Base-by-base conservation (phyloP, 345 rosid species). In the Ceriops tagal region DNA sequence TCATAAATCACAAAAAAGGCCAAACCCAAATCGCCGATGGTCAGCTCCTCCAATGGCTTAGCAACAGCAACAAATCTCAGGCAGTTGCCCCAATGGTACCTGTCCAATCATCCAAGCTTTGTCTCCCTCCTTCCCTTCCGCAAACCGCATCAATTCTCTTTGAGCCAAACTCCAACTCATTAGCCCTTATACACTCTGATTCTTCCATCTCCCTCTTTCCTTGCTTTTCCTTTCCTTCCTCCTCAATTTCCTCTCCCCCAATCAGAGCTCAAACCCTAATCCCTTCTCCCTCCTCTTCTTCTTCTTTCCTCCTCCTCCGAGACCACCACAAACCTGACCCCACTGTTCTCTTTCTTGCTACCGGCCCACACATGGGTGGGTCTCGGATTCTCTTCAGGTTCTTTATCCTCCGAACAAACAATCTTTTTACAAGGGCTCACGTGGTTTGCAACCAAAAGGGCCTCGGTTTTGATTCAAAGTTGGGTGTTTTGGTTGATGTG, bases 131-230 rank as follows among this genome's bases (percentile, higher is more conserved):
- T 68, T 70, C 80, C 26, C 68, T 82, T 69, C 71, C 73, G 1
- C 83, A 79, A 16, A 78, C 72, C 68, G 74, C 80, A 16, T 86
- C 97, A 8, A 28, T 85, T 20, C 86, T 84, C 27, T 84, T 80
- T 65, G 95, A 89, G 66, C 95, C 95, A 20, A 79, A 58, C 67
- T 91, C 95, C 1, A 81, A 75, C 16, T 89, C 92, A 47, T 79
- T 89, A n/a, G 95, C 95, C 51, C 79, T 91, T 28, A 71, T 74
- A 67, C 91, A 83, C 73, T 73, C 87, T 60, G 93, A 85, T 70
- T 82, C 91, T 58, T 86, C 93, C 1, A 11, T 92, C 66, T 87
- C 89, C 64, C 84, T 89, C n/a, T 86, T 78, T 66, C 85, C 90
- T 67, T 80, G 28, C 20, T 66, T 67, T 28, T 74, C 86, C 4